These are phyloP conservation scores for Colletotrichum trifolii DNA, from an alignment of 2,329 filamentous ascomycete genomes.

Conservation along the genomic window DNA sequence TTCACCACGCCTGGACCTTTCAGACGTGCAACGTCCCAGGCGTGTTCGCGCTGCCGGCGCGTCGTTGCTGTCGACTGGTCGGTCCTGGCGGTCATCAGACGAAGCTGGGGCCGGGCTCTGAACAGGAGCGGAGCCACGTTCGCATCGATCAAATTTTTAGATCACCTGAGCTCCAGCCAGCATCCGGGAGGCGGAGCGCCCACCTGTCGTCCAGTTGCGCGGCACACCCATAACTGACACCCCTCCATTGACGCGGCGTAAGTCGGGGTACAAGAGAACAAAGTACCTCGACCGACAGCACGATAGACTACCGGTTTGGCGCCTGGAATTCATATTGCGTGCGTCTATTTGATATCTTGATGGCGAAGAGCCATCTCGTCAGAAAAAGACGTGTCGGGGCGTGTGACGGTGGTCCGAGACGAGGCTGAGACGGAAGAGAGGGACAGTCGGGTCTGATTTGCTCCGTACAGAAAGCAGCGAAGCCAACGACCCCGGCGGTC, in stretches of 20 bases:
- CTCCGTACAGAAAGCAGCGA: background rate
- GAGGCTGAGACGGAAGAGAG: background rate
- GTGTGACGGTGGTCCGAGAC: background rate
- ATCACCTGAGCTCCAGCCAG: constrained; percentile 34
- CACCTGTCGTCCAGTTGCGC: constrained; percentile 31
- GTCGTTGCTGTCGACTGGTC: constrained; percentile 32
- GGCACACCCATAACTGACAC: constrained; percentile 25
- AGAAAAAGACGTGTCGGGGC: background rate
- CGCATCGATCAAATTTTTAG: constrained; percentile 33
- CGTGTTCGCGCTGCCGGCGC: constrained; percentile 16
- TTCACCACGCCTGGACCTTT: constrained; percentile 11
- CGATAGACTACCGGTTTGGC: constrained; percentile 11
- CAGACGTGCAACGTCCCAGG: constrained; percentile 28
- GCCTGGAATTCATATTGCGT: background rate
- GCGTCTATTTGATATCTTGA: background rate
- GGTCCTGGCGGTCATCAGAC: constrained; percentile 30
- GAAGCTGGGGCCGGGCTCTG: constrained; percentile 33
- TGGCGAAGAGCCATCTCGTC: constrained; percentile 1
- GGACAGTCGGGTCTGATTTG: background rate
- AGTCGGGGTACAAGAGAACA: constrained; percentile 18
- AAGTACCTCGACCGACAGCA: constrained; percentile 19
- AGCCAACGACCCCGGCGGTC: background rate
- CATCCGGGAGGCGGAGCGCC: constrained; percentile 31
- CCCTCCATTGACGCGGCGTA: constrained; percentile 9
- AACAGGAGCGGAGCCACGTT: constrained; percentile 32